These are phyloP conservation scores for Ganoderma leucocontextum DNA, from an alignment of 1,284 basidiomycete genomes.

Conservation along the genomic window DNA sequence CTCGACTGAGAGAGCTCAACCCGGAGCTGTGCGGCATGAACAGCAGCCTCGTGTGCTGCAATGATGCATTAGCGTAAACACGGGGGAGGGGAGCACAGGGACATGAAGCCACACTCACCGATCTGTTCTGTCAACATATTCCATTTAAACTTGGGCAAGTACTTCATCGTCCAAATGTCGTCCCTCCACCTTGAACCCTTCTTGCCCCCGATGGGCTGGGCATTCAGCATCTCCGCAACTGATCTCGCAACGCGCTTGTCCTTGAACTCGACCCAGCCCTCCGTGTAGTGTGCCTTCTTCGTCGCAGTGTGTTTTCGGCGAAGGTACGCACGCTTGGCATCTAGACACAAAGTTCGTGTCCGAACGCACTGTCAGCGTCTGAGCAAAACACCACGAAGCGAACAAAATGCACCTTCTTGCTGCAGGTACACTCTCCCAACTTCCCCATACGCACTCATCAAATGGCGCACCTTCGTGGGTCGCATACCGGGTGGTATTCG, in stretches of 20 bases:
- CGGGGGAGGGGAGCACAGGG: neutral
- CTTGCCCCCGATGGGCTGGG: constrained; percentile 94
- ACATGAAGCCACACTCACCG: constrained; percentile 64
- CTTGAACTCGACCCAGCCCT: constrained; percentile 99
- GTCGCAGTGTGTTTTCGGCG: constrained; percentile 82
- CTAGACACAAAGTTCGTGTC: constrained; percentile 48
- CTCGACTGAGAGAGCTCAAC: constrained; percentile 91
- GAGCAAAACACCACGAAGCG: neutral
- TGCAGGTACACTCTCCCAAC: constrained; percentile 89
- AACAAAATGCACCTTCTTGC: constrained; percentile 69
- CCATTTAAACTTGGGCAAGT: constrained; percentile 98
- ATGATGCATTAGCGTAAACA: neutral
- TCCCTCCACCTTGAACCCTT: constrained; percentile 93
- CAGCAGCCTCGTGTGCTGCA: constrained; percentile 92
- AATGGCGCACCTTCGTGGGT: constrained; percentile 93
- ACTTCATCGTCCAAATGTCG: constrained; percentile 99
- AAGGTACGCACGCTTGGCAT: constrained; percentile 81
- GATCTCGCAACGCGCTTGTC: constrained; percentile 92
- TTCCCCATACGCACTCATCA: constrained; percentile 87
- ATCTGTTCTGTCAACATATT: constrained; percentile 99
- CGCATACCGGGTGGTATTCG: constrained; percentile 99
- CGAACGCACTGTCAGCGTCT: constrained; percentile 1
- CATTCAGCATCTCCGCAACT: constrained; percentile 96
- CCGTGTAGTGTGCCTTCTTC: constrained; percentile 87
- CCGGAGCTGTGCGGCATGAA: constrained; percentile 88